A percentile compares a stretch with the other conserved stretches of the same genome.
These are phyloP conservation scores for Petrea volubilis DNA, from an alignment of 257 asterid genomes.

Conservation along the genomic window DNA sequence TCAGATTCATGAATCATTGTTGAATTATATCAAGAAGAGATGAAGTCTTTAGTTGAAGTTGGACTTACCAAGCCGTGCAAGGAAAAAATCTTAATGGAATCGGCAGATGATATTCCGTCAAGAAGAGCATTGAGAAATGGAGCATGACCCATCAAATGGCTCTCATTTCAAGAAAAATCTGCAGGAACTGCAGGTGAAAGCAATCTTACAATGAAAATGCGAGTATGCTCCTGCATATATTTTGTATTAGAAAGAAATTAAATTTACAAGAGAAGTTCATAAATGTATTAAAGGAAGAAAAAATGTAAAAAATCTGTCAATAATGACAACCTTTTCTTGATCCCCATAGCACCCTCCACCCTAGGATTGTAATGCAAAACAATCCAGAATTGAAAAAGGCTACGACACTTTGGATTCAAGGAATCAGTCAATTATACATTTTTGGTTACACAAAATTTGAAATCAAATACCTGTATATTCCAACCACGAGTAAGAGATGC, in stretches of 20 bases:
- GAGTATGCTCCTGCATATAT: constrained; percentile 76
- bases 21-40: too few species aligned
- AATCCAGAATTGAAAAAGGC: neutral
- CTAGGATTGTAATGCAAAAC: neutral
- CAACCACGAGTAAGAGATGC: constrained; percentile 96
- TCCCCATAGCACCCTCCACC: too few species aligned
- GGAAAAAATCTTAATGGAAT: constrained; percentile 79
- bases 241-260: constrained; percentile 1
- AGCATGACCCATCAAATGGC: constrained; percentile 82
- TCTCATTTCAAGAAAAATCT: constrained; percentile 71
- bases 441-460: constrained; percentile 9
- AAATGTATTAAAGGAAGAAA: neutral
- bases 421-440: constrained; percentile 2
- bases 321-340: neutral
- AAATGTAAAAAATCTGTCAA: constrained; percentile 1
- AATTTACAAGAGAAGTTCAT: constrained; percentile 13
- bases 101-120: constrained; percentile 76
- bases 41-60: constrained; percentile 19
- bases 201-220: constrained; percentile 68
- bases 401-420: neutral
- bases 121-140: constrained; percentile 87
- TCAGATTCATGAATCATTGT: too few species aligned
- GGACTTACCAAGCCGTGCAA: constrained; percentile 96
- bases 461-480: constrained; percentile 83
- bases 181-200: constrained; percentile 80